Base-by-base conservation (phyloP, 2,329 filamentous ascomycete species). In the Bipolaris oryzae region DNA sequence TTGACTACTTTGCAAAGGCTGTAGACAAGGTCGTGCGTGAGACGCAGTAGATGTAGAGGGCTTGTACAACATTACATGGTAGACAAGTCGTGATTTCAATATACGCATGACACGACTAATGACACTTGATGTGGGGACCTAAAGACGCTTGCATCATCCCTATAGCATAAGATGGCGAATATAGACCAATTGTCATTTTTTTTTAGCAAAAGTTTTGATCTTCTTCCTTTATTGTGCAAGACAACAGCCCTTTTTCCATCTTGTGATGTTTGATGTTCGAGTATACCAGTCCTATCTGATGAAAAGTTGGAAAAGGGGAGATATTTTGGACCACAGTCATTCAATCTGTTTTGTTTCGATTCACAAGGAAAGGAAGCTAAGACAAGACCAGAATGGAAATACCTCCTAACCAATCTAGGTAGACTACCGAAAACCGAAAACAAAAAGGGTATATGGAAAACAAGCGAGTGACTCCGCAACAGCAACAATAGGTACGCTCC, bases 1-100 rank as follows among this genome's bases (percentile, higher is more conserved):
- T 98, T 57, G 92, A 96, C 53, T 96, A 97, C 79, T 90, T 98
- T 71, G 95, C 93, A 45, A 88, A 90, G 77, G 92, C 94, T 0
- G 86, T 98, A 11, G 89, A 97, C 75, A 89, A 89, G 77, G 90
- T 94, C 31, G 91, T 98, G 23, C 80, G 85, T 63, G 84, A 84
- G 73, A 78, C 72, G 37, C 67, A 74, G 68, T 75, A 74, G 63
- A 41, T 34, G 42, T 37, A 11, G 18, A 16, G 31, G 9, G 33
- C 23, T 43, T 37, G 39, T 39, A 49, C 13, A 18, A 41, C 4
- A 46, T 18, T 28, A 28, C 9, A 3, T 28, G 33, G 44, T 33
- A 45, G n/a, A 38, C 15, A 31, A 21, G 35, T 10, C 37, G 41
- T n/a, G 42, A 35, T 34, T 16, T n/a, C 11, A 21, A 34, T n/a